phyloP scores from a whole-genome alignment of 345 rosid species.

The Syzygium aqueum region DNA sequence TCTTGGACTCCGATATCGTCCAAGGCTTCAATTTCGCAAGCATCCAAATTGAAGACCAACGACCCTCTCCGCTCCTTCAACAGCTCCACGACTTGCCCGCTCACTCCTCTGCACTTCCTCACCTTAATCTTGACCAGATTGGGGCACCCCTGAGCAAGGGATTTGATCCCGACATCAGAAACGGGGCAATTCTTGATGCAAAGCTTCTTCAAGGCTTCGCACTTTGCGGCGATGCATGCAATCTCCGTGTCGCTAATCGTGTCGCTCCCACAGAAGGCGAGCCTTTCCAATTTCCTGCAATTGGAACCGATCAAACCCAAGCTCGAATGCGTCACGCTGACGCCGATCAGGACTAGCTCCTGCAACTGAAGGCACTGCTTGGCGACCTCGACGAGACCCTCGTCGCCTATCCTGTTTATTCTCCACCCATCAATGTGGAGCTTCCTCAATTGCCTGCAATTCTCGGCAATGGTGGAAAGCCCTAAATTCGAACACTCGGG shows the following conservation, averaged over 20 bases:
- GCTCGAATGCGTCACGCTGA: conserved; percentile 53
- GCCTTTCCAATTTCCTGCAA: conserved; percentile 56
- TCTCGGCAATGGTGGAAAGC: conserved; percentile 48
- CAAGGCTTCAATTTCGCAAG: conserved; percentile 22
- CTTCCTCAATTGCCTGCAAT: conserved; percentile 63
- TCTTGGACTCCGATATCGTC: conserved; percentile 36
- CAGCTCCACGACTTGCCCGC: conserved; percentile 44
- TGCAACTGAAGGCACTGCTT: conserved; percentile 52
- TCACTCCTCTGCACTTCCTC: conserved; percentile 69
- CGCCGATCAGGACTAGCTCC: conserved; percentile 79
- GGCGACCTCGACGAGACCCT: conserved; percentile 67
- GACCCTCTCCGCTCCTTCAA: conserved; percentile 40
- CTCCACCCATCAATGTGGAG: conserved; percentile 91
- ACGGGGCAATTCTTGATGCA: conserved; percentile 75
- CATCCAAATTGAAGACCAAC: conserved; percentile 55
- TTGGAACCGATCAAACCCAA: conserved; percentile 38
- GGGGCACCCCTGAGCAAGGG: conserved; percentile 72
- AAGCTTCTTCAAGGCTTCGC: conserved; percentile 57
- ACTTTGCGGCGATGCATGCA: conserved; percentile 60
- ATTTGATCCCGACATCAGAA: conserved; percentile 56
- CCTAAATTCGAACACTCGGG: conserved; percentile 75
- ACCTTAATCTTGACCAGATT: conserved; percentile 72
- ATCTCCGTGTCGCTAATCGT: conserved; percentile 64
- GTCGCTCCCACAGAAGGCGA: conserved; percentile 72
- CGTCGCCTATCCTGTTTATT: conserved; percentile 75